A percentile compares a stretch with the other conserved stretches of the same genome.
Evolutionary conservation across 2,329 filamentous ascomycete genomes (phyloP).

Genomic region (Cytospora mali): DNA sequence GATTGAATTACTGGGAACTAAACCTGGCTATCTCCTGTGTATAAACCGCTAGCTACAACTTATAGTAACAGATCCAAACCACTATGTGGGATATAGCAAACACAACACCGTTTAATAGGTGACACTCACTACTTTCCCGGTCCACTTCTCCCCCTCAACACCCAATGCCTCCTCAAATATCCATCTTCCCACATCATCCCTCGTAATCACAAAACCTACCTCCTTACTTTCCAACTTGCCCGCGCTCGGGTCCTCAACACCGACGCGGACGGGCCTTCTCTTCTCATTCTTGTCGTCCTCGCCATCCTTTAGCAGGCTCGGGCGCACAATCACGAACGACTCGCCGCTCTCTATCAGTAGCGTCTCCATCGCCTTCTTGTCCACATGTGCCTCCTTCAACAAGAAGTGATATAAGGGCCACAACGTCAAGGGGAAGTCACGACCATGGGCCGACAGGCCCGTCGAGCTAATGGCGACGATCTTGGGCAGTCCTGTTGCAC

Average conservation of each 20-base stretch:
- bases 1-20: too few relatives aligned
- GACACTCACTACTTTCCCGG: slow-evolving; percentile 42
- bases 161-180: slow-evolving; percentile 45
- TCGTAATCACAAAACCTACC: slow-evolving; percentile 50
- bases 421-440: slow-evolving; percentile 46
- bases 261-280: slow-evolving; percentile 41
- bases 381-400: slow-evolving; percentile 43
- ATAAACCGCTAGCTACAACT: too few relatives aligned
- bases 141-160: slow-evolving; percentile 33
- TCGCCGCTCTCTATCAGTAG: slow-evolving; percentile 34
- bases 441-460: slow-evolving; percentile 42
- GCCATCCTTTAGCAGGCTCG: slow-evolving; percentile 36
- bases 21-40: too few relatives aligned
- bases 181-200: slow-evolving; percentile 52
- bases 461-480: slow-evolving; percentile 46
- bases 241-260: slow-evolving; percentile 42
- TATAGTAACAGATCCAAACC: too few relatives aligned
- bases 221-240: slow-evolving; percentile 39
- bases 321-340: slow-evolving; percentile 38
- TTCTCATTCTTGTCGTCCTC: slow-evolving; percentile 32
- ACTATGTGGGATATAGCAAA: too few relatives aligned
- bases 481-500: slow-evolving; percentile 37
- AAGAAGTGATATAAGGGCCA: slow-evolving; percentile 45
- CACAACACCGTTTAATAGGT: slow-evolving; percentile 35
- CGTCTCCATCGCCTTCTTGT: slow-evolving; percentile 50